Conservation (phyloP, 164 flowering plant genomes). For the Tetrastigma voinierianum region DNA sequence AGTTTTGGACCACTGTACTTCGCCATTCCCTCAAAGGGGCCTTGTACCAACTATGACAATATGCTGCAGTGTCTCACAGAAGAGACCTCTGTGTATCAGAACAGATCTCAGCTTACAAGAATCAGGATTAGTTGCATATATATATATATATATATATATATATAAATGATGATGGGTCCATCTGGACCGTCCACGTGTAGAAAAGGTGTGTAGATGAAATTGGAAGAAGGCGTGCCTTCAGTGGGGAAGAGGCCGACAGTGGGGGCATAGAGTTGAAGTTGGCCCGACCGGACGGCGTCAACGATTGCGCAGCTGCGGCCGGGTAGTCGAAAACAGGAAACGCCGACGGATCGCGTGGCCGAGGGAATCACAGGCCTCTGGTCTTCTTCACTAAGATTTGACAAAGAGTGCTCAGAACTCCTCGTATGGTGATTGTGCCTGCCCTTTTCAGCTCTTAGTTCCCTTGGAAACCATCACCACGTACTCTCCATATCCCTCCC, state of each 20-base stretch:
- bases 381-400: conserved; percentile 23
- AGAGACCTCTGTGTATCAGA: too few species aligned
- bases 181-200: too few species aligned
- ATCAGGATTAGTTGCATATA: too few species aligned
- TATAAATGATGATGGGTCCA: too few species aligned
- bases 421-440: conserved; percentile 30
- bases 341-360: conserved; percentile 63
- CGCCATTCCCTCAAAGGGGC: too few species aligned
- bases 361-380: conserved; percentile 36
- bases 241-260: conserved; percentile 28
- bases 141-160: too few species aligned
- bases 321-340: conserved; percentile 42
- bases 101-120: too few species aligned
- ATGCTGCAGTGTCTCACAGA: too few species aligned
- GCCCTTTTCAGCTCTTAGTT: conserved; percentile 19
- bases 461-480: conserved; percentile 37
- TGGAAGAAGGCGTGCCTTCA: conserved; percentile 19
- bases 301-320: conserved; percentile 40
- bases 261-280: conserved; percentile 39
- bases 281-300: conserved; percentile 34
- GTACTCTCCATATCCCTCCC: conserved; percentile 25
- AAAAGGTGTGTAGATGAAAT: too few species aligned
- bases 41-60: too few species aligned
- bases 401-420: conserved; percentile 28
- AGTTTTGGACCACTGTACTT: too few species aligned